A percentile compares a stretch with the other conserved stretches of the same genome.
Conservation (phyloP, 2,329 filamentous ascomycete species). For the Fusarium sp. region DNA sequence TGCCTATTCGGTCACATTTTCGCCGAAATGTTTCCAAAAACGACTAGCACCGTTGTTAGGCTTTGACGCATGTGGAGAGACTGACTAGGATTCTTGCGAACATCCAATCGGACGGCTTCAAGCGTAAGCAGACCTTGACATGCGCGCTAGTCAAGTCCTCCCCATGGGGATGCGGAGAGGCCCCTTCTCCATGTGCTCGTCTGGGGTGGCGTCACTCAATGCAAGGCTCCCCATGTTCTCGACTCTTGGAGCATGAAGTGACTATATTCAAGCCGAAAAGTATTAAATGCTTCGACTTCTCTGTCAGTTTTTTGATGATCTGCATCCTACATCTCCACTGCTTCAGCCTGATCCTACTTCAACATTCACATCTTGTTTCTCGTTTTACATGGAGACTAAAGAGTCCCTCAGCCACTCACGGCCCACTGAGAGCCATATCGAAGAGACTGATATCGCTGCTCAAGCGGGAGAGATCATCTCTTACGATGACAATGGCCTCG, state of each 20-base stretch:
- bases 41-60: not conserved
- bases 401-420: conserved; percentile 15
- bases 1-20: not conserved
- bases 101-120: not conserved
- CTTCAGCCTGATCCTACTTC: not conserved
- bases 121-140: not conserved
- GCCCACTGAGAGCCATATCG: conserved; percentile 20
- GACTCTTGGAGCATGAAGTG: not conserved
- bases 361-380: not conserved
- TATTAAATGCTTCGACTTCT: not conserved
- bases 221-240: not conserved
- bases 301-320: not conserved
- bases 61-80: not conserved
- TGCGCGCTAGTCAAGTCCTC: not conserved
- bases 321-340: not conserved
- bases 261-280: not conserved
- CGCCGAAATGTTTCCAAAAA: not conserved
- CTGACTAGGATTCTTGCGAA: not conserved
- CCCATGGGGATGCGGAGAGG: not conserved
- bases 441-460: conserved; percentile 9
- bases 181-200: not conserved
- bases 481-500: conserved; percentile 25
- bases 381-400: conserved; percentile 14
- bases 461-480: conserved; percentile 13
- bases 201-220: not conserved